Evolutionary conservation across 2,329 filamentous ascomycete genomes (phyloP).

Genomic region (Teratosphaeria pseudoeucalypti): DNA sequence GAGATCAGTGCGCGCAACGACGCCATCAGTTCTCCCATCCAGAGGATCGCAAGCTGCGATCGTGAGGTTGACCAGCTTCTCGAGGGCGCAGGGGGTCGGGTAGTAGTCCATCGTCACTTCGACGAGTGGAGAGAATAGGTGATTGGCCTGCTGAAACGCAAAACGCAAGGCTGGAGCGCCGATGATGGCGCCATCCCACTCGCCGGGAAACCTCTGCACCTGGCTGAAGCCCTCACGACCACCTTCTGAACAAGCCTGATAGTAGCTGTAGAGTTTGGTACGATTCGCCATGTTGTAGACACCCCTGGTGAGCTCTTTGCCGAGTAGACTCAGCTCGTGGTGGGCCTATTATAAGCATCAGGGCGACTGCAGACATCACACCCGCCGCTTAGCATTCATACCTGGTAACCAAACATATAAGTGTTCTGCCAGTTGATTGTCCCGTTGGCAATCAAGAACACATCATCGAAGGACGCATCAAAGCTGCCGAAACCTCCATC

Average conservation of each 20-base stretch:
- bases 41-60: slow-evolving; percentile 46
- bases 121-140: slow-evolving; percentile 31
- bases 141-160: slow-evolving; percentile 37
- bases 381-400: background rate
- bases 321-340: slow-evolving; percentile 41
- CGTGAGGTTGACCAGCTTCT: slow-evolving; percentile 44
- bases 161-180: slow-evolving; percentile 40
- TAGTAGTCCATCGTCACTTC: slow-evolving; percentile 32
- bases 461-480: slow-evolving; percentile 23
- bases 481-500: slow-evolving; percentile 44
- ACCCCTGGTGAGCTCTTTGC: slow-evolving; percentile 33
- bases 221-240: slow-evolving; percentile 41
- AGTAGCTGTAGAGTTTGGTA: slow-evolving; percentile 40
- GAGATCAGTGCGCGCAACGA: slow-evolving; percentile 43
- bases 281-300: slow-evolving; percentile 28
- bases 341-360: slow-evolving; percentile 26
- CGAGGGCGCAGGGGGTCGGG: slow-evolving; percentile 36
- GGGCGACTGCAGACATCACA: background rate
- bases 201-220: slow-evolving; percentile 40
- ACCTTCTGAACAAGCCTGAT: slow-evolving; percentile 46
- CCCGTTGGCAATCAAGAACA: slow-evolving; percentile 31
- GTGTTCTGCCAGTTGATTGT: slow-evolving; percentile 41
- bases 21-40: slow-evolving; percentile 45
- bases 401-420: slow-evolving; percentile 41
- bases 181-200: slow-evolving; percentile 38